A percentile compares a stretch with the other conserved stretches of the same genome.
Conservation (phyloP, 164 flowering plant species). For the Stephania yunnanensis region DNA sequence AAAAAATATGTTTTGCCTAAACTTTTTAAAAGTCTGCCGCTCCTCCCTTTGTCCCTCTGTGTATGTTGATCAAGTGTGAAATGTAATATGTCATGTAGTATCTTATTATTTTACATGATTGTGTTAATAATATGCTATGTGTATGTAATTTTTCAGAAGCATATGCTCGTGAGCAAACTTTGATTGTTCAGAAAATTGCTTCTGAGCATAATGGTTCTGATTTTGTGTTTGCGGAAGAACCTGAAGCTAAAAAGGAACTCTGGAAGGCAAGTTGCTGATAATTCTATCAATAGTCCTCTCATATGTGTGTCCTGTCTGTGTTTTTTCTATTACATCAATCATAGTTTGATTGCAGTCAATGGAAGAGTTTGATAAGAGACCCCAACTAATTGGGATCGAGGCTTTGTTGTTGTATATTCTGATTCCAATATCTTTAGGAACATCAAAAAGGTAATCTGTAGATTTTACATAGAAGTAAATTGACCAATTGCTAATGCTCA, state of each 20-base stretch:
- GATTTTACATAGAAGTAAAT: too few species aligned
- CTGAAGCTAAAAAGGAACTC: constrained; percentile 82
- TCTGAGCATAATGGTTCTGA: constrained; percentile 82
- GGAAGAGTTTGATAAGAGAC: too few species aligned
- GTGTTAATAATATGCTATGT: constrained; percentile 1
- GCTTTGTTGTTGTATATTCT: too few species aligned
- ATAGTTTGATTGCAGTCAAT: too few species aligned
- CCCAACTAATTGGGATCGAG: too few species aligned
- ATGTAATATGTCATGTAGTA: neutral
- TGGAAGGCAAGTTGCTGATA: constrained; percentile 66
- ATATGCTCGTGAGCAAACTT: constrained; percentile 89
- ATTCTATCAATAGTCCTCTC: neutral
- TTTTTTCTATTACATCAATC: too few species aligned
- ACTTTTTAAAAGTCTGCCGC: too few species aligned
- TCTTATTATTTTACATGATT: neutral
- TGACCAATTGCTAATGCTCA: too few species aligned
- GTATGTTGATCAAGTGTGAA: neutral
- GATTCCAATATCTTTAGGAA: too few species aligned
- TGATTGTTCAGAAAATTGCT: constrained; percentile 75
- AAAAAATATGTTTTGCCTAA: too few species aligned
- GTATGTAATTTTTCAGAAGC: constrained; percentile 48
- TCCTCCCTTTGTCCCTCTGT: neutral
- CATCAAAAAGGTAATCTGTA: too few species aligned
- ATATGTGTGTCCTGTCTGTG: too few species aligned
- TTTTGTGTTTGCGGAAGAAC: constrained; percentile 87